Conservation (phyloP, 1,284 basidiomycete genomes). For the Tranzscheliella williamsii region DNA sequence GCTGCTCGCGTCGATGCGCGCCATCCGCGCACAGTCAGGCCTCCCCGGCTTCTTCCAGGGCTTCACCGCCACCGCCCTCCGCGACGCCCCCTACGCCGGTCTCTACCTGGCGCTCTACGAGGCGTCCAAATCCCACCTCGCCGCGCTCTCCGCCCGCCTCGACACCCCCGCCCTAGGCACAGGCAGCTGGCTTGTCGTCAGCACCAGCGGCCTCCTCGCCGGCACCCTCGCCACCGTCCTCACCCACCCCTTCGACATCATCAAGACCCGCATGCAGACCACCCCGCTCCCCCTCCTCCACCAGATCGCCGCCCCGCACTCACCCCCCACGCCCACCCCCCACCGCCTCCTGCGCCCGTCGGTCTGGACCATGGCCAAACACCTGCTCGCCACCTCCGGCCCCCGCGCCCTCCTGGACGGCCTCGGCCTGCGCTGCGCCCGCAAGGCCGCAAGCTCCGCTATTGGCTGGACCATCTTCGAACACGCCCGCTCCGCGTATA, state of each 20-base stretch:
- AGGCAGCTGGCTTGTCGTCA: constrained; percentile 49
- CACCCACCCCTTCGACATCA: constrained; percentile 60
- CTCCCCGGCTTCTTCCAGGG: constrained; percentile 83
- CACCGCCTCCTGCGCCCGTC: constrained; percentile 2
- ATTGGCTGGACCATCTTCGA: constrained; percentile 61
- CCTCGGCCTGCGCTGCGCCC: constrained; percentile 51
- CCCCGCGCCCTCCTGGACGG: constrained; percentile 51
- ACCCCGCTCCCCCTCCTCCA: constrained; percentile 24
- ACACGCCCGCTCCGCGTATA: constrained; percentile 38
- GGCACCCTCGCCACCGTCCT: constrained; percentile 54
- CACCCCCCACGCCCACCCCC: constrained; percentile 1
- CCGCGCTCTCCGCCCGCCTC: constrained; percentile 5
- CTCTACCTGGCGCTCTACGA: constrained; percentile 88
- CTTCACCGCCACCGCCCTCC: constrained; percentile 82
- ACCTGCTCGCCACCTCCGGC: constrained; percentile 30
- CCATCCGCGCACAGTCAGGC: constrained; percentile 70
- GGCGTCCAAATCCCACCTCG: constrained; percentile 42
- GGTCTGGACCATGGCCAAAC: constrained; percentile 29
- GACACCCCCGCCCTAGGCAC: constrained; percentile 20
- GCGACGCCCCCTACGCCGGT: constrained; percentile 95
- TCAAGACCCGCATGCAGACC: constrained; percentile 60
- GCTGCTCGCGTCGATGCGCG: constrained; percentile 39
- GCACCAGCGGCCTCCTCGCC: constrained; percentile 42
- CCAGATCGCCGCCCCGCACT: constrained; percentile 4
- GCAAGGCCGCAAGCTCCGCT: constrained; percentile 56